phyloP scores from a whole-genome alignment of 345 rosid species.

The Nasturtium officinale region DNA sequence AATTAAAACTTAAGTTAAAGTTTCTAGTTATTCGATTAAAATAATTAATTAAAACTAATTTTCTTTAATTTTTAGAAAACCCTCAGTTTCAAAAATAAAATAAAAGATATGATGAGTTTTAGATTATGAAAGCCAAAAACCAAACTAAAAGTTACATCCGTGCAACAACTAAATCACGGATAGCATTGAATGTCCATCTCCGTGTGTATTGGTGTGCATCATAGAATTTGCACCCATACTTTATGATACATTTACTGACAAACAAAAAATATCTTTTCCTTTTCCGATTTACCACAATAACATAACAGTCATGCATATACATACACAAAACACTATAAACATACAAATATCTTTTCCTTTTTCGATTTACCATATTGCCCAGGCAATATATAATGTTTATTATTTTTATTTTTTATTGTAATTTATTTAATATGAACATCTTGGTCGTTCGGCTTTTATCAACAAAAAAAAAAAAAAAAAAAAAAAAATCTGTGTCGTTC shows the following conservation, averaged over 20 bases:
- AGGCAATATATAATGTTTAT: too few relatives aligned
- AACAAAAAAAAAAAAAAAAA: too few relatives aligned
- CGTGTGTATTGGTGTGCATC: neutral
- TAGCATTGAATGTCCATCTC: neutral
- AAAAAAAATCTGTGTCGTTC: too few relatives aligned
- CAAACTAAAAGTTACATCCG: neutral
- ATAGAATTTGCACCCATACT: neutral
- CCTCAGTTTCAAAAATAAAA: neutral
- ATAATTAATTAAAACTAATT: neutral
- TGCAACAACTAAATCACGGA: neutral
- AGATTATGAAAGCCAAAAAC: neutral
- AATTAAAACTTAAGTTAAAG: neutral
- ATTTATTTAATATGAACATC: constrained; percentile 2
- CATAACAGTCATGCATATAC: constrained; percentile 36
- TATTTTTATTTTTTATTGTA: too few relatives aligned
- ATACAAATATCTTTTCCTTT: neutral
- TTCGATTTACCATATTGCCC: constrained; percentile 9
- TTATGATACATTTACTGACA: neutral
- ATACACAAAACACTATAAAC: neutral
- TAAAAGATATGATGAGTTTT: neutral
- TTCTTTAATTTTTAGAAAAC: neutral
- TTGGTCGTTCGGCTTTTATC: neutral
- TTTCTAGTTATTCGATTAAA: neutral
- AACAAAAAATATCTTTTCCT: constrained; percentile 35
- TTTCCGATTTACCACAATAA: constrained; percentile 41